Evolutionary conservation across 805 yeast genomes (phyloP).

Genomic region (Tetrapisispora namnaoensis): DNA sequence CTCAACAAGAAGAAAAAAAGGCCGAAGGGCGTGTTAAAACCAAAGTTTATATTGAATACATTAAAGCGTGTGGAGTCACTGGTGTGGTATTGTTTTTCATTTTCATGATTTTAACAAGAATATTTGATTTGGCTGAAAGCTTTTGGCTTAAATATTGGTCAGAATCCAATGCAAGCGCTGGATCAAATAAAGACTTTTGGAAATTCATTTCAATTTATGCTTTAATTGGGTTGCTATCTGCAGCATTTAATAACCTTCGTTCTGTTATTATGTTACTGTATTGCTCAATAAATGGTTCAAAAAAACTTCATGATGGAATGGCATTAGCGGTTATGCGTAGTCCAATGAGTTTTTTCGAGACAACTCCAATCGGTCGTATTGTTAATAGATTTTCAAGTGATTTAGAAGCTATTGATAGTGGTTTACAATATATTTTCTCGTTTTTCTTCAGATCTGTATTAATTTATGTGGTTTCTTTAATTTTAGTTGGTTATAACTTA

Average conservation of each 20-base stretch:
- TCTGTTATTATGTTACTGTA: conserved; percentile 41
- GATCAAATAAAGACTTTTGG: conserved; percentile 35
- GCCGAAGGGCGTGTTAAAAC: conserved; percentile 51
- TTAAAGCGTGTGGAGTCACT: conserved; percentile 45
- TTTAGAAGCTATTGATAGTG: conserved; percentile 45
- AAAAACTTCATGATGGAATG: conserved; percentile 47
- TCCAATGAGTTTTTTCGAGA: conserved; percentile 60
- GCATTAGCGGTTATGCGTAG: conserved; percentile 42
- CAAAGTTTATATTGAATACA: conserved; percentile 44
- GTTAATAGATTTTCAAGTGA: conserved; percentile 59
- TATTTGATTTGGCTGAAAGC: conserved; percentile 36
- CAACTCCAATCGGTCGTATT: conserved; percentile 60
- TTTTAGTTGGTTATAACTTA: conserved; percentile 43
- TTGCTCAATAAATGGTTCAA: conserved; percentile 49
- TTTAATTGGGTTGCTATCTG: conserved; percentile 43
- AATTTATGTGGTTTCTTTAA: conserved; percentile 40
- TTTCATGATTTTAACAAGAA: conserved; percentile 29
- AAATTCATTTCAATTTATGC: conserved; percentile 47
- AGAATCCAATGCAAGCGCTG: conserved; percentile 36
- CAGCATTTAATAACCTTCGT: conserved; percentile 37
- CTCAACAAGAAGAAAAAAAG: conserved; percentile 42
- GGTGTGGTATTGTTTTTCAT: conserved; percentile 39
- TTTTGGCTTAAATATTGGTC: conserved; percentile 68
- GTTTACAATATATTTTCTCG: conserved; percentile 44
- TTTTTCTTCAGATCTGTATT: conserved; percentile 38